These are phyloP conservation scores for Hirsutella rhossiliensis DNA, from an alignment of 2,329 filamentous ascomycete genomes.

Conservation along the genomic window DNA sequence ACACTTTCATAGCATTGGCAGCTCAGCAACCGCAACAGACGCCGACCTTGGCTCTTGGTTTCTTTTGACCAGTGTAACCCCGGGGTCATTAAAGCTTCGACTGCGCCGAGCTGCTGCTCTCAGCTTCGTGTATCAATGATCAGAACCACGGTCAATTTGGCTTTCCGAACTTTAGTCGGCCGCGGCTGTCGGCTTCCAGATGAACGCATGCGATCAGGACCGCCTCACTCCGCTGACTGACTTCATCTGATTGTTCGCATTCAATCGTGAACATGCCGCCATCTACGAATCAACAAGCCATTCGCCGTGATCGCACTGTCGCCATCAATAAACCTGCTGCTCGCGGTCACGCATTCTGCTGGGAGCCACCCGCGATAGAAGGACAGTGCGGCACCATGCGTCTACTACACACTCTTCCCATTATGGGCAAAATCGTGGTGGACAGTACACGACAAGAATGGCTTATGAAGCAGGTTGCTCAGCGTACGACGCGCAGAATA, in stretches of 20 bases:
- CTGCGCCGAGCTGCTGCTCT: conserved; percentile 15
- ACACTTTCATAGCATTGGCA: conserved; percentile 24
- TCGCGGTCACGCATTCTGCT: too few species aligned
- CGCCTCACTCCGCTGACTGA: conserved; percentile 14
- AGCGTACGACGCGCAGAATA: too few species aligned
- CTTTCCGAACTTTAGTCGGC: conserved; percentile 13
- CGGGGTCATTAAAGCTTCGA: conserved; percentile 20
- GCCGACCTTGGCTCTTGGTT: conserved; percentile 19
- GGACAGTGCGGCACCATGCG: too few species aligned
- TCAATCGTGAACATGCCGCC: conserved; percentile 20
- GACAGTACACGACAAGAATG: too few species aligned
- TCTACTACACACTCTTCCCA: too few species aligned
- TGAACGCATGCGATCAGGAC: conserved; percentile 5
- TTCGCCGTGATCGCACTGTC: conserved; percentile 19
- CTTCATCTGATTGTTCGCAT: conserved; percentile 14
- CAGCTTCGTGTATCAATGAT: conserved; percentile 18
- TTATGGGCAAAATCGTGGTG: too few species aligned
- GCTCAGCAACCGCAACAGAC: conserved; percentile 20
- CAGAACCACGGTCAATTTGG: conserved; percentile 12
- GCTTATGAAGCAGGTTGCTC: too few species aligned
- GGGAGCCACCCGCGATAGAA: too few species aligned
- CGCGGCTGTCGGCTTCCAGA: conserved; percentile 13
- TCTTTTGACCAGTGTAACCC: conserved; percentile 18
- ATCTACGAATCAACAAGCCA: conserved; percentile 13
- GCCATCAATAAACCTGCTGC: conserved; percentile 5